phyloP scores from a whole-genome alignment of 768 basidiomycete genomes.

The Lactarius tabidus region DNA sequence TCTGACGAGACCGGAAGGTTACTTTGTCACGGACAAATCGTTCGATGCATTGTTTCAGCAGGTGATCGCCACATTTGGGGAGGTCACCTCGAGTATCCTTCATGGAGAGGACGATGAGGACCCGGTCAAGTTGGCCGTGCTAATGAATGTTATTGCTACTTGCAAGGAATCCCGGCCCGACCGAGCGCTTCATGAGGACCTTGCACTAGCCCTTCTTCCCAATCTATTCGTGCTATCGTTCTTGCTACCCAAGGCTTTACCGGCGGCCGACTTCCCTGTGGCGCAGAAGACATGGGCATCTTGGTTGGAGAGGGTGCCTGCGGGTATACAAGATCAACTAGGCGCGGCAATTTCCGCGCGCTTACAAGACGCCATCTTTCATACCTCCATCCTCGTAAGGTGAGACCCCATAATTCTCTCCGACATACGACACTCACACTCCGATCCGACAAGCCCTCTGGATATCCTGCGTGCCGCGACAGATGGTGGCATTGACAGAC shows the following conservation, averaged over 20 bases:
- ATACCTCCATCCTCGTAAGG: slow-evolving; percentile 34
- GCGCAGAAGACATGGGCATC: slow-evolving; percentile 34
- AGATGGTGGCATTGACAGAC: slow-evolving; percentile 16
- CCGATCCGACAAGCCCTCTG: slow-evolving; percentile 26
- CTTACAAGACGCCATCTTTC: slow-evolving; percentile 41
- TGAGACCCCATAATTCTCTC: slow-evolving; percentile 25
- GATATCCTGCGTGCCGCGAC: slow-evolving; percentile 27
- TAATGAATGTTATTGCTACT: slow-evolving; percentile 14
- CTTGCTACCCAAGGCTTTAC: slow-evolving; percentile 40
- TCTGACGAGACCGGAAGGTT: slow-evolving; percentile 26
- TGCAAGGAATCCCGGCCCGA: slow-evolving; percentile 15
- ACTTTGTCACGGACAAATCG: slow-evolving; percentile 33
- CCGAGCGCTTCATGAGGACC: not conserved
- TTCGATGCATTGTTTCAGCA: slow-evolving; percentile 31
- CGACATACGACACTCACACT: not conserved
- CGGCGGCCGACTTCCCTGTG: slow-evolving; percentile 5
- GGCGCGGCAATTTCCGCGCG: slow-evolving; percentile 39
- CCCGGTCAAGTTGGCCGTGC: slow-evolving; percentile 2
- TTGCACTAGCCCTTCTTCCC: slow-evolving; percentile 34
- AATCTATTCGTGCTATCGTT: slow-evolving; percentile 47
- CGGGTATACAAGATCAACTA: slow-evolving; percentile 30
- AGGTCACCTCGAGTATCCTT: slow-evolving; percentile 16
- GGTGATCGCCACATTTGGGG: slow-evolving; percentile 23
- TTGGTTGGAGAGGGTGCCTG: slow-evolving; percentile 29
- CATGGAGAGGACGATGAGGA: slow-evolving; percentile 12